Base-by-base conservation (phyloP, 2,329 filamentous ascomycete genomes). In the Sclerotinia glacialis region DNA sequence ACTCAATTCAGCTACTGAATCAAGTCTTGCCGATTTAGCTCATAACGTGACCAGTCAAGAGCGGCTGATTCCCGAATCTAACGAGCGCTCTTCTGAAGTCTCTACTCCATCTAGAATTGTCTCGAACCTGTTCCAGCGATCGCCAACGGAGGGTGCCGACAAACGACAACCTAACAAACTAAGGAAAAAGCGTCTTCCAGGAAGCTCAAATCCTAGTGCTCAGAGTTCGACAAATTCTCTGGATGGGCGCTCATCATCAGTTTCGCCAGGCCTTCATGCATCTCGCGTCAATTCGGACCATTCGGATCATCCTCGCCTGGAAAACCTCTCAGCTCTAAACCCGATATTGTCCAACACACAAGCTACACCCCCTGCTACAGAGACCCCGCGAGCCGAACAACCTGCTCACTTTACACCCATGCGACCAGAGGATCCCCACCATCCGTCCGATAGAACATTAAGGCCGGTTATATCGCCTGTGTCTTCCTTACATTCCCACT, bases 201-300 rank as follows among this genome's bases (percentile, higher is more conserved):
- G 87, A 52, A 92, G 91, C 74, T 79, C 90, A 28, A 93, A 92
- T 72, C 89, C 89, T 26, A 97, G 94, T 76, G 93, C 94, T 0
- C 93, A 97, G 70, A 97, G 93, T 75, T 98, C 95, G 21, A 90
- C 86, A 8, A 86, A 90, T 21, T 97, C 93, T 9, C 80, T 96
- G n/a, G 79, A 79, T 42, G 82, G 77, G 11, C 76, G 74, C 58
- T 61, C 61, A 44, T 69, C 72, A 55, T 61, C 73, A 18, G 76
- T 67, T 11, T 73, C 73, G 34, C 73, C 74, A 47, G 69, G 69
- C 31, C 72, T 78, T 49, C 74, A 74, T 63, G 74, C 78, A 46
- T 71, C 75, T 53, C 68, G 75, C 42, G 70, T 72, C 40, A 72
- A 74, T 11, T 74, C 76, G 26, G 74, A 77, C 49, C 61, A 74